Percentiles rank a stretch among this genome's conserved stretches.
These are phyloP conservation scores for Astragalus glycyphyllos DNA, from an alignment of 306 rosid genomes.

Conservation along the genomic window DNA sequence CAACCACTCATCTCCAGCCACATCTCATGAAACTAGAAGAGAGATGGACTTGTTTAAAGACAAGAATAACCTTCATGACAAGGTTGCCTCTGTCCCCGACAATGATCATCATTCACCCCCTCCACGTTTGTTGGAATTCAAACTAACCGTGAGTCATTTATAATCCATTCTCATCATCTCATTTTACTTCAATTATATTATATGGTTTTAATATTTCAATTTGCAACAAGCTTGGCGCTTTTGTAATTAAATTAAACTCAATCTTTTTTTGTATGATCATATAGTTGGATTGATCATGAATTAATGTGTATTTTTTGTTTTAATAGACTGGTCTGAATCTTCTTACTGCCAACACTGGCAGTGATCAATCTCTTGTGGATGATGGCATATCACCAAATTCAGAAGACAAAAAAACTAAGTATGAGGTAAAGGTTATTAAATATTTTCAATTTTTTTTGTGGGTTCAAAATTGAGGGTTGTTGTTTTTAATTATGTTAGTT, in stretches of 20 bases:
- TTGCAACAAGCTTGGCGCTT: background rate
- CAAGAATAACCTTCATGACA: conserved; percentile 13
- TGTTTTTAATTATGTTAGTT: too few species aligned
- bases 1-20: conserved; percentile 45
- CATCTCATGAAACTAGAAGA: conserved; percentile 29
- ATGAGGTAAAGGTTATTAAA: conserved; percentile 54
- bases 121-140: conserved; percentile 45
- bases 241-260: background rate
- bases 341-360: conserved; percentile 60
- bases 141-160: conserved; percentile 61
- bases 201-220: background rate
- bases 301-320: background rate
- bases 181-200: background rate
- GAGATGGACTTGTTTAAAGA: conserved; percentile 78
- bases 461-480: background rate
- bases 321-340: conserved; percentile 80
- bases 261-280: background rate
- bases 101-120: conserved; percentile 26
- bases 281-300: background rate
- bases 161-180: background rate
- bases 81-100: conserved; percentile 12
- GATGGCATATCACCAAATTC: conserved; percentile 51
- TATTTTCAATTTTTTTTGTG: background rate
- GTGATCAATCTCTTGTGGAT: conserved; percentile 70
- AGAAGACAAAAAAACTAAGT: conserved; percentile 52